A percentile compares a stretch with the other conserved stretches of the same genome.
Evolutionary conservation across 2,329 filamentous ascomycete species (phyloP).

Genomic region (Ceratocystis diversiconidia): DNA sequence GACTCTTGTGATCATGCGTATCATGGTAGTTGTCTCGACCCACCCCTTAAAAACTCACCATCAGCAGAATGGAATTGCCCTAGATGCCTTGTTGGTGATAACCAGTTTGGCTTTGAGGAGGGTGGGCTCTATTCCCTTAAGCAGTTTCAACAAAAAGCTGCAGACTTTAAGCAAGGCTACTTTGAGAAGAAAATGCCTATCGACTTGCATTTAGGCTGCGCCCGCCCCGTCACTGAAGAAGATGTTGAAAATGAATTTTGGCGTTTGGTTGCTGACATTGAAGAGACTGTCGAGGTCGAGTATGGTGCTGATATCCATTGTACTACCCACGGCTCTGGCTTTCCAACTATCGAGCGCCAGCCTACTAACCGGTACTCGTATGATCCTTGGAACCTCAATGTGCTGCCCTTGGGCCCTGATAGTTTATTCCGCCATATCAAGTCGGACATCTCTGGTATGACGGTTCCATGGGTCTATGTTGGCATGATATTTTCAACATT

Average conservation of each 20-base stretch:
- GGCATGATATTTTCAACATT: conserved; percentile 99
- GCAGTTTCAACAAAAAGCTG: conserved; percentile 91
- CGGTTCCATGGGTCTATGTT: conserved; percentile 96
- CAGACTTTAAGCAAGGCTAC: conserved; percentile 86
- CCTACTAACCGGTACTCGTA: conserved; percentile 75
- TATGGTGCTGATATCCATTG: conserved; percentile 98
- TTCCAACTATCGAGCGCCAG: conserved; percentile 84
- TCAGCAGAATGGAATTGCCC: conserved; percentile 93
- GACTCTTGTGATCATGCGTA: conserved; percentile 85
- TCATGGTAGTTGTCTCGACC: conserved; percentile 79
- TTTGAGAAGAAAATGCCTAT: conserved; percentile 84
- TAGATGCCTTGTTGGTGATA: conserved; percentile 85
- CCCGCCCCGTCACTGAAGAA: conserved; percentile 75
- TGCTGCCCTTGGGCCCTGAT: conserved; percentile 77
- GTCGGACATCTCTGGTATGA: conserved; percentile 97
- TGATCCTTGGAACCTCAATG: conserved; percentile 91
- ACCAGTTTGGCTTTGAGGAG: conserved; percentile 94
- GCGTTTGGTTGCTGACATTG: conserved; percentile 82
- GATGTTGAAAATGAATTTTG: conserved; percentile 96
- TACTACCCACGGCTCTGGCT: conserved; percentile 92
- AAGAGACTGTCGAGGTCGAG: conserved; percentile 93
- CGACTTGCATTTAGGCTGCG: conserved; percentile 68
- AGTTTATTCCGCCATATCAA: conserved; percentile 96
- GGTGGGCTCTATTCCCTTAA: conserved; percentile 88
- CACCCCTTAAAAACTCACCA: conserved; percentile 60